Base-by-base conservation (phyloP, 257 asterid species). In the Solanum acaule region DNA sequence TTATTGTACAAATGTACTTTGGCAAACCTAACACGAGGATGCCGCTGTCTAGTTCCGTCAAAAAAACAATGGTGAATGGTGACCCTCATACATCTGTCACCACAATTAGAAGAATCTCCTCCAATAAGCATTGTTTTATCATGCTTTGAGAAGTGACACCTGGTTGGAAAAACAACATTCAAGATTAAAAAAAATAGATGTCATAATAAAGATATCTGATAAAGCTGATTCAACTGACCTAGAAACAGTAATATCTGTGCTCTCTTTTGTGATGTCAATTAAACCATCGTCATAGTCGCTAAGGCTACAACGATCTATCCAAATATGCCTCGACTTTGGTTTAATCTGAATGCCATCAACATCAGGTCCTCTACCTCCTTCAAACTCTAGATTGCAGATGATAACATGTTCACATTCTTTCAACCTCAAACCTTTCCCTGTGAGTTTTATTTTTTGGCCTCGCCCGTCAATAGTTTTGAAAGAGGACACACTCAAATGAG, bases 61-160 rank as follows among this genome's bases (percentile, higher is more conserved):
- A 97, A 97, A 92, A 95, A 95, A 82, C 99, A 95, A 88, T 97
- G 99, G 92, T 97, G 99, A 87, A 97, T 92, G n/a, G 98, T 97
- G 42, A 95, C 96, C 25, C 93, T 86, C 10, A 97, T 97, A 90
- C 95, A 91, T 91, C 98, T 90, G 77, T 96, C 99, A 2, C 91
- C 91, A 4, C 90, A 90, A 88, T 95, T 86, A 10, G 96, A 92
- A 88, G 98, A 89, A 87, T 95, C 98, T 11, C 92, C 98, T 27
- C 99, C 98, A 2, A 96, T 95, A 27, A 96, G 97, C 59, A 96
- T 85, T 1, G 99, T 93, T 56, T 96, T 96, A 89, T 96, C 91
- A 37, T 96, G 99, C n/a, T 94, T 92, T 22, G 92, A 90, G 90
- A 96, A 95, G 88, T 92, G 96, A 90, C 98, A 96, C 92, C 99